These are phyloP conservation scores for Colletotrichum cuscutae DNA, from an alignment of 2,329 filamentous ascomycete genomes.

Conservation along the genomic window DNA sequence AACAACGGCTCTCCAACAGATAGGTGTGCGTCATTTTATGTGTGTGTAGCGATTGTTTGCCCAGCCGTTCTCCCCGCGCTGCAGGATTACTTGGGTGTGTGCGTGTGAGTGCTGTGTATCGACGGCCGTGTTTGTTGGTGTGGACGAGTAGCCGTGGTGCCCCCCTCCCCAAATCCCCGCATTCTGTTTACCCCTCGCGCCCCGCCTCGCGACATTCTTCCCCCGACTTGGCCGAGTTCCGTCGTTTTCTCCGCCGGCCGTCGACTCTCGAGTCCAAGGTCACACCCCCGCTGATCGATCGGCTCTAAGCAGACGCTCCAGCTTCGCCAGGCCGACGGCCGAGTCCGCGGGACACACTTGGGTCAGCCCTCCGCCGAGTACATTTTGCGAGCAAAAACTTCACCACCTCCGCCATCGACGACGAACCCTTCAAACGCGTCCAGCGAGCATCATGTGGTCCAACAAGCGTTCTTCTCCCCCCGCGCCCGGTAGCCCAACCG, in stretches of 20 bases:
- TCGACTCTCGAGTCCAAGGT: neutral
- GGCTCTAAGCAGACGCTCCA: constrained; percentile 27
- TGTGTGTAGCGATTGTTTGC: neutral
- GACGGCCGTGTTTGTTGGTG: neutral
- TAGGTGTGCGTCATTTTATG: constrained; percentile 6
- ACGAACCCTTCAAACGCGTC: neutral
- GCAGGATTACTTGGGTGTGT: neutral
- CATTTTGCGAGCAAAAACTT: constrained; percentile 19
- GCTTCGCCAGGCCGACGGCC: constrained; percentile 12
- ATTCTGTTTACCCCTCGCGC: constrained; percentile 27
- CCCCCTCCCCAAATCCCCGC: constrained; percentile 23
- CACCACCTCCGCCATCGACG: constrained; percentile 9
- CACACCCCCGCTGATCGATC: constrained; percentile 21
- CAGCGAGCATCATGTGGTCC: constrained; percentile 24
- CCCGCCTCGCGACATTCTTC: constrained; percentile 34
- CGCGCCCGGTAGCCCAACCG: constrained; percentile 17
- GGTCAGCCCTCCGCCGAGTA: constrained; percentile 21
- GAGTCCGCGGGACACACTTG: constrained; percentile 24
- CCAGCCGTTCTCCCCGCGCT: neutral
- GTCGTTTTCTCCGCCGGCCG: neutral
- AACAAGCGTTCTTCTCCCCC: constrained; percentile 27
- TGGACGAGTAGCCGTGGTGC: neutral
- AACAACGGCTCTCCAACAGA: neutral
- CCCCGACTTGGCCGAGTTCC: constrained; percentile 25
- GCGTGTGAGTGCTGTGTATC: neutral